Conservation (phyloP, 2,329 filamentous ascomycete species). For the Aspergillus hiratsukae region DNA sequence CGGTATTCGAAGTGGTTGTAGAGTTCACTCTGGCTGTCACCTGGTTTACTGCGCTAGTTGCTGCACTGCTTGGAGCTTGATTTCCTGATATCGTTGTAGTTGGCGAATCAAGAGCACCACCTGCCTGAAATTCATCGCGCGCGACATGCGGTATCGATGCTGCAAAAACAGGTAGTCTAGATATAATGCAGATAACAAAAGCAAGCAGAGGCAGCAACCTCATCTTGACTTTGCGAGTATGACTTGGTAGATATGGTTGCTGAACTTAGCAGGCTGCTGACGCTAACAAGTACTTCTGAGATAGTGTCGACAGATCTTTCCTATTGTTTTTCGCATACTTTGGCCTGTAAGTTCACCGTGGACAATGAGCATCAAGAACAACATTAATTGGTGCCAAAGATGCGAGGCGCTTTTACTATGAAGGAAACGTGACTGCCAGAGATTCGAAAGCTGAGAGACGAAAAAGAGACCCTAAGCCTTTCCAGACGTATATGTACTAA, state of each 20-base stretch:
- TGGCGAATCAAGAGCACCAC: constrained; percentile 5
- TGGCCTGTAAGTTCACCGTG: not conserved
- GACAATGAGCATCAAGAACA: not conserved
- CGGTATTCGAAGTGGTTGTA: constrained; percentile 5
- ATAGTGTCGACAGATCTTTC: not conserved
- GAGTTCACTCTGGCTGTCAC: constrained; percentile 11
- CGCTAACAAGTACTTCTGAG: not conserved
- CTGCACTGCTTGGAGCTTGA: constrained; percentile 1
- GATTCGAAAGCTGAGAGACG: constrained; percentile 1
- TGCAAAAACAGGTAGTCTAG: constrained; percentile 11
- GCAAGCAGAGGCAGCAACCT: constrained; percentile 8
- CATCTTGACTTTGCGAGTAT: constrained; percentile 8
- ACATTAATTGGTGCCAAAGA: not conserved
- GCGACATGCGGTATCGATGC: constrained; percentile 7
- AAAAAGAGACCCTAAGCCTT: constrained; percentile 1
- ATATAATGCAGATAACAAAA: constrained; percentile 10
- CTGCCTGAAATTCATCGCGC: constrained; percentile 3
- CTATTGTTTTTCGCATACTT: constrained; percentile 9
- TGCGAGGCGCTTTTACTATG: constrained; percentile 1
- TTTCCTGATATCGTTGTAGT: constrained; percentile 11
- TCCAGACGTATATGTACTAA: constrained; percentile 12
- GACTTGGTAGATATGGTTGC: not conserved
- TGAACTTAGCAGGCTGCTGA: not conserved
- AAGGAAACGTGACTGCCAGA: constrained; percentile 13
- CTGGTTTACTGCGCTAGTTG: constrained; percentile 6